Conservation (phyloP, 208 protist species). For the Trichomonas tenax region DNA sequence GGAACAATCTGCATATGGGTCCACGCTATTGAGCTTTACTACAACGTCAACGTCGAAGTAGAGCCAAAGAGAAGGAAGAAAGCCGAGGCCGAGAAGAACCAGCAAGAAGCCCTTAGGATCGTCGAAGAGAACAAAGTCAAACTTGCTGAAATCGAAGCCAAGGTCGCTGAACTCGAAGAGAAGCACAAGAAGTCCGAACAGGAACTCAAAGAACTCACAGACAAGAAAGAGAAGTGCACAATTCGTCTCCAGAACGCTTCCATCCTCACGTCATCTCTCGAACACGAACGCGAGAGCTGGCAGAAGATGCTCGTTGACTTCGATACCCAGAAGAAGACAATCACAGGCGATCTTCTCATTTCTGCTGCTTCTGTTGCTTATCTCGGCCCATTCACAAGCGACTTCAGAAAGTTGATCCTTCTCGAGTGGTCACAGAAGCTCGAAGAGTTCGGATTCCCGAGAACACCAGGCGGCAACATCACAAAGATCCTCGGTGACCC, state of each 20-base stretch:
- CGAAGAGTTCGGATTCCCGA: slow-evolving; percentile 28
- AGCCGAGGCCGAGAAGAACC: slow-evolving; percentile 64
- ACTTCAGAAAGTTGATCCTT: slow-evolving; percentile 66
- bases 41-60: slow-evolving; percentile 62
- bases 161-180: slow-evolving; percentile 44
- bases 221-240: slow-evolving; percentile 14
- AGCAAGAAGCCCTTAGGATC: slow-evolving; percentile 61
- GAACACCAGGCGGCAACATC: slow-evolving; percentile 47
- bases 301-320: not conserved
- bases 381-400: slow-evolving; percentile 71
- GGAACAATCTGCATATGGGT: slow-evolving; percentile 81
- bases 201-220: slow-evolving; percentile 1
- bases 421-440: slow-evolving; percentile 52
- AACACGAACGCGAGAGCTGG: not conserved
- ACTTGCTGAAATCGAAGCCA: slow-evolving; percentile 56
- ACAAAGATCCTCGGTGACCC: slow-evolving; percentile 65
- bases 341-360: slow-evolving; percentile 76
- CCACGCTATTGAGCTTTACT: slow-evolving; percentile 59
- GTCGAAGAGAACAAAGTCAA: slow-evolving; percentile 68
- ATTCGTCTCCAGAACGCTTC: slow-evolving; percentile 63
- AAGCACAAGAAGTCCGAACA: not conserved
- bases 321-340: slow-evolving; percentile 45
- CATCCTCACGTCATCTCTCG: slow-evolving; percentile 63
- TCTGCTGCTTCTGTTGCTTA: slow-evolving; percentile 74
- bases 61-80: slow-evolving; percentile 71